Conservation (phyloP, 1,284 basidiomycete genomes). For the Cutaneotrichosporon sp. region DNA sequence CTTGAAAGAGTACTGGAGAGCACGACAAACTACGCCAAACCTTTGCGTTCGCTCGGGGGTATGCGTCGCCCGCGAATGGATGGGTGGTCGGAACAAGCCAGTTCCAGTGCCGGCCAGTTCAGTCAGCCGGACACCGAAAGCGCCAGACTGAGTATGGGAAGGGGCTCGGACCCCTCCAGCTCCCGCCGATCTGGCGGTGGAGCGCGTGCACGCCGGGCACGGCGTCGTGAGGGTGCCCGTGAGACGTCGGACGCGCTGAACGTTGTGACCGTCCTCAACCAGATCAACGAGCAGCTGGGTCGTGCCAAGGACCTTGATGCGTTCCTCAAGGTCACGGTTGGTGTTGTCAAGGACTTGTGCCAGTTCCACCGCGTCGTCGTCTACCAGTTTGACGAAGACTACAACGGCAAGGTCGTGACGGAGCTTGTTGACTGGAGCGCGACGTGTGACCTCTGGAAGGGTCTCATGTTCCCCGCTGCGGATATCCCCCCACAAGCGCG, state of each 20-base stretch:
- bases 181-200: no score
- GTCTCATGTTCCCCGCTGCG: constrained; percentile 54
- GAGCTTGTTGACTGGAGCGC: constrained; percentile 78
- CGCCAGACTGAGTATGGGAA: no score
- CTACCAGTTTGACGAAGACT: constrained; percentile 61
- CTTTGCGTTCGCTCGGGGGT: constrained; percentile 67
- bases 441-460: constrained; percentile 70
- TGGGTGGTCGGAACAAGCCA: constrained; percentile 8
- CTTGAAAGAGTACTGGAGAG: constrained; percentile 66
- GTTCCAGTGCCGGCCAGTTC: no score
- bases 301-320: constrained; percentile 63
- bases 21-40: constrained; percentile 67
- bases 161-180: no score
- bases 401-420: constrained; percentile 66
- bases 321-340: constrained; percentile 73
- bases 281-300: constrained; percentile 80
- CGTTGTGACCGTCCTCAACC: constrained; percentile 70
- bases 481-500: constrained; percentile 60
- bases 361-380: constrained; percentile 81
- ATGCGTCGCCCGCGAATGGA: constrained; percentile 53
- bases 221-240: constrained; percentile 11
- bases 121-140: no score
- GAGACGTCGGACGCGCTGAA: constrained; percentile 61
- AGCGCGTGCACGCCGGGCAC: background rate
- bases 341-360: constrained; percentile 74